Evolutionary conservation across 176 grass and related monocot species (phyloP).

Genomic region (sorghum (Sorghum bicolor)): DNA sequence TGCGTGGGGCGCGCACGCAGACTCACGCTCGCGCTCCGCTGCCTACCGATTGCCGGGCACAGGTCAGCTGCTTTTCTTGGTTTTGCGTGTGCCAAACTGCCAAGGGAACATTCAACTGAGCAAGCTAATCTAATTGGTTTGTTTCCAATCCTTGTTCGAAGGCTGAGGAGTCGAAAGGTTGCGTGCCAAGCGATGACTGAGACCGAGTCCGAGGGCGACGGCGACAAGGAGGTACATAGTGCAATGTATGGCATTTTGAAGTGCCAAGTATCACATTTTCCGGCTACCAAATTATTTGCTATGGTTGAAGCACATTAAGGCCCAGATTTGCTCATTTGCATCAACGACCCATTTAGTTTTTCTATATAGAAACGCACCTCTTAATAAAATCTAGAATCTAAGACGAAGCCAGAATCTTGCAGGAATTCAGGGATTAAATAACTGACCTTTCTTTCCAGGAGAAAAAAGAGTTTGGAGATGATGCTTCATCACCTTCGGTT

Average conservation of each 20-base stretch:
- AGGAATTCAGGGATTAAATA: neutral
- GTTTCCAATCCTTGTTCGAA: neutral
- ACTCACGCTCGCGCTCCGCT: slow-evolving; percentile 21
- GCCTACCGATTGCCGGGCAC: neutral
- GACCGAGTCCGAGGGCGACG: slow-evolving; percentile 55
- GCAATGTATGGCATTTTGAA: neutral
- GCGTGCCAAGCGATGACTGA: slow-evolving; percentile 54
- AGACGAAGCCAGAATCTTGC: neutral
- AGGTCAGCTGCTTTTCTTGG: slow-evolving; percentile 25
- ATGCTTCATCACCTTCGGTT: slow-evolving; percentile 18
- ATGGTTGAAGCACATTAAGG: neutral
- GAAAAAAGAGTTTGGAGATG: slow-evolving; percentile 22
- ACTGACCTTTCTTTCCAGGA: slow-evolving; percentile 45
- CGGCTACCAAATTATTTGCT: neutral
- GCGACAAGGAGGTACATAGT: slow-evolving; percentile 35
- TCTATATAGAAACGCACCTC: neutral
- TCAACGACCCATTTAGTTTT: neutral
- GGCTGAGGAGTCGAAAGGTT: slow-evolving; percentile 34
- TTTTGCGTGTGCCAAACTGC: neutral
- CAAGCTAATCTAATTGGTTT: neutral
- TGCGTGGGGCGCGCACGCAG: neutral
- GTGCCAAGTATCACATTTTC: neutral
- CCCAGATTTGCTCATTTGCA: neutral
- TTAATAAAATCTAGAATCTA: neutral
- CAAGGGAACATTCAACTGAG: neutral